A percentile compares a stretch with the other conserved stretches of the same genome.
These are phyloP conservation scores for Aspergillus sp. DNA, from an alignment of 2,329 filamentous ascomycete genomes.

Conservation along the genomic window DNA sequence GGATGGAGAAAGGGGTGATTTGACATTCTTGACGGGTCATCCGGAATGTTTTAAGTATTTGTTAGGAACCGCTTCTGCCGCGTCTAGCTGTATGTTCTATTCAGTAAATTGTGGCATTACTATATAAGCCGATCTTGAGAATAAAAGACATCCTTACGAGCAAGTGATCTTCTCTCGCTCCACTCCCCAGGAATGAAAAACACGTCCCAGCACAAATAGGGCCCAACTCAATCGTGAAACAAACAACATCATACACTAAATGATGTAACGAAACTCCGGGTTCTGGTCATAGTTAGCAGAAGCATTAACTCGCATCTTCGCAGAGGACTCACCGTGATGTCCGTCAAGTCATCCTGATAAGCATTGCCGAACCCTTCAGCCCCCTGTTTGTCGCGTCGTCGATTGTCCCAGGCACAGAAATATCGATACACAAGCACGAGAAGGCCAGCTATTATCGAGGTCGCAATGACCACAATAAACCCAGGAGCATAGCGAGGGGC, in stretches of 20 bases:
- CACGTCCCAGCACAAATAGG: no score
- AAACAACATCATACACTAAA: background rate
- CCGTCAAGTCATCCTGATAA: constrained; percentile 54
- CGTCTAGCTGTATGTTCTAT: no score
- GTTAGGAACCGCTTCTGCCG: no score
- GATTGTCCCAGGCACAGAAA: constrained; percentile 48
- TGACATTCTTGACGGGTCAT: no score
- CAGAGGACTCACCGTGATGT: constrained; percentile 31
- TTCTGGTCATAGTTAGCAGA: constrained; percentile 7
- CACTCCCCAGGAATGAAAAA: no score
- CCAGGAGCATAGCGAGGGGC: constrained; percentile 42
- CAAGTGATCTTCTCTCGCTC: no score
- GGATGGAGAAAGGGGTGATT: background rate
- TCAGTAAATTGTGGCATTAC: no score
- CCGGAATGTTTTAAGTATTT: no score
- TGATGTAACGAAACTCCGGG: constrained; percentile 13
- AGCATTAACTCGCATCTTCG: no score
- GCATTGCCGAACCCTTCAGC: constrained; percentile 54
- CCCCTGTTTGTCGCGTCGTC: constrained; percentile 39
- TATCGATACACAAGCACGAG: constrained; percentile 47
- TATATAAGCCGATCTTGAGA: no score
- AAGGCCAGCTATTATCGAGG: constrained; percentile 32
- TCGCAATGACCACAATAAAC: constrained; percentile 41
- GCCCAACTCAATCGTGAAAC: no score
- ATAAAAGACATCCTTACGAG: no score